Conservation (phyloP, 495 filamentous ascomycete species). For the Annulohypoxylon nitens region DNA sequence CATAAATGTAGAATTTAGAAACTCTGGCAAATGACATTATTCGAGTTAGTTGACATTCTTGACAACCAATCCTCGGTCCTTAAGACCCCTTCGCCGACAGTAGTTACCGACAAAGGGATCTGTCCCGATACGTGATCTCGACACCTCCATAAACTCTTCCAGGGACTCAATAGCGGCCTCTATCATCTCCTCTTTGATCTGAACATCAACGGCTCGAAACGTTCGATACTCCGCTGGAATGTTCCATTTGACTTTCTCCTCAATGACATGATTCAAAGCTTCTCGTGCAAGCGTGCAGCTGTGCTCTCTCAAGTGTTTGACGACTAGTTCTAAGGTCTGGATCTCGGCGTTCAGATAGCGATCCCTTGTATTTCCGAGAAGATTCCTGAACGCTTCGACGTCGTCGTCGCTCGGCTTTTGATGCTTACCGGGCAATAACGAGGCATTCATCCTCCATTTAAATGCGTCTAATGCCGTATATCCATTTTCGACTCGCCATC, state of each 20-base stretch:
- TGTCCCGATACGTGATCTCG: conserved; percentile 21
- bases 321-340: conserved; percentile 16
- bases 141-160: conserved; percentile 39
- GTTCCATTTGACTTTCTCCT: conserved; percentile 28
- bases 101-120: conserved; percentile 21
- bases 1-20: too few relatives aligned
- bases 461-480: conserved; percentile 18
- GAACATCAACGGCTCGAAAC: conserved; percentile 32
- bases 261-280: conserved; percentile 21
- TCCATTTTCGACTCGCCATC: not conserved
- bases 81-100: not conserved
- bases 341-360: conserved; percentile 35
- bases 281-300: conserved; percentile 19
- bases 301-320: conserved; percentile 16
- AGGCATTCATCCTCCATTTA: conserved; percentile 24
- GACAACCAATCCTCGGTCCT: conserved; percentile 3
- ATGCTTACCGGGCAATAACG: not conserved
- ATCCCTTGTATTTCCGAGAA: conserved; percentile 20
- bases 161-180: conserved; percentile 38
- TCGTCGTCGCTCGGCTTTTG: not conserved
- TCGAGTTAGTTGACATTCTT: not conserved
- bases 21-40: too few relatives aligned
- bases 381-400: conserved; percentile 16
- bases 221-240: conserved; percentile 32
- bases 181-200: conserved; percentile 30